A percentile compares a stretch with the other conserved stretches of the same genome.
Conservation (phyloP, 352 stramenopile species). For the Pythium apleroticum region DNA sequence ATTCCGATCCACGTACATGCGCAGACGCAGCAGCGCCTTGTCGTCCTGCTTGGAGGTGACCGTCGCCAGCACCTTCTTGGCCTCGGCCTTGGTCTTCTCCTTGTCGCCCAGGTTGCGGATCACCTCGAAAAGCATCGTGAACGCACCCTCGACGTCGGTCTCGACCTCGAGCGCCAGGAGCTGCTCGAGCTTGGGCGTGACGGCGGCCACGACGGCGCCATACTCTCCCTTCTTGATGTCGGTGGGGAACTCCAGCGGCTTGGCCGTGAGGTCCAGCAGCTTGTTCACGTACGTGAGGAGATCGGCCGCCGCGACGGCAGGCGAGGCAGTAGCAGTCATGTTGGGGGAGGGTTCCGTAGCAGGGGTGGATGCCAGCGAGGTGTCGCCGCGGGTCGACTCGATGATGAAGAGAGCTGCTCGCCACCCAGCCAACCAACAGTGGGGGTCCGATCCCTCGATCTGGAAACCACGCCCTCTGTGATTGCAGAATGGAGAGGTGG, state of each 20-base stretch:
- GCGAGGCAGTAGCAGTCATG: conserved; percentile 13
- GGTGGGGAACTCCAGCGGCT: conserved; percentile 42
- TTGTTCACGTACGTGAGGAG: conserved; percentile 81
- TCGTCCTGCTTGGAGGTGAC: conserved; percentile 48
- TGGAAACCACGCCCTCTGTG: background rate
- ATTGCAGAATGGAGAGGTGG: conserved; percentile 13
- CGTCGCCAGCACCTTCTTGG: conserved; percentile 47
- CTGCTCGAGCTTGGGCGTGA: conserved; percentile 49
- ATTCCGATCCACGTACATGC: conserved; percentile 43
- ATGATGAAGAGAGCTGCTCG: conserved; percentile 7
- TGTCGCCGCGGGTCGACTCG: conserved; percentile 3
- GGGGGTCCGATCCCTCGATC: conserved; percentile 16
- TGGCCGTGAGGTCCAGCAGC: conserved; percentile 50
- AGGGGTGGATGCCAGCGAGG: conserved; percentile 1
- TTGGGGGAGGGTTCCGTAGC: background rate
- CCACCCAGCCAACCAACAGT: conserved; percentile 24
- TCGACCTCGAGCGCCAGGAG: conserved; percentile 69
- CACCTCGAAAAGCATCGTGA: conserved; percentile 68
- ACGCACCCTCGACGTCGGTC: conserved; percentile 75
- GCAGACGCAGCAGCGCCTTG: conserved; percentile 67
- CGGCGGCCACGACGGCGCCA: conserved; percentile 43
- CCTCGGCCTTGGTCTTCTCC: conserved; percentile 34
- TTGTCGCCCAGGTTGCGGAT: conserved; percentile 36
- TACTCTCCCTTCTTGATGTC: conserved; percentile 72
- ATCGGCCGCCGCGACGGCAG: conserved; percentile 40